These are phyloP conservation scores for Parachlorella kessleri DNA, from an alignment of 139 green algal species.

Conservation along the genomic window DNA sequence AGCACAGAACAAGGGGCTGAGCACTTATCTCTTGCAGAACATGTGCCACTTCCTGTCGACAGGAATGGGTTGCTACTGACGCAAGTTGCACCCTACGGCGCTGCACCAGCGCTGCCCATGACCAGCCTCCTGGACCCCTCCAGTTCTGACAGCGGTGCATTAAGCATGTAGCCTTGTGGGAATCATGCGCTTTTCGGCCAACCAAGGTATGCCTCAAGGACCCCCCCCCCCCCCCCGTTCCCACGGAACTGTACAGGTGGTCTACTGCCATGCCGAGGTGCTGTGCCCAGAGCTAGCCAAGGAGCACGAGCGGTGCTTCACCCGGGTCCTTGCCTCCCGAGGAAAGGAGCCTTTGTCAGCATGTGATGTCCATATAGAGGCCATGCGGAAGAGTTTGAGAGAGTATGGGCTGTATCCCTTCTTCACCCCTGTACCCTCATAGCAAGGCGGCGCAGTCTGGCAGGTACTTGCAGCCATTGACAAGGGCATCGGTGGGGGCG, in stretches of 20 bases:
- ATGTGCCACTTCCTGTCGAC: background rate
- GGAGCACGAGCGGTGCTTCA: slow-evolving; percentile 28
- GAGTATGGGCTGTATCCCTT: slow-evolving; percentile 3
- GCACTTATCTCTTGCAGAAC: background rate
- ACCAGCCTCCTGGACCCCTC: background rate
- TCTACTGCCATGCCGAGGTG: slow-evolving; percentile 35
- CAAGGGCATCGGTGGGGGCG: too few relatives aligned
- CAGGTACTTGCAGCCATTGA: too few relatives aligned
- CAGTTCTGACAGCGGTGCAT: background rate
- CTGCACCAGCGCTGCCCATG: too few relatives aligned
- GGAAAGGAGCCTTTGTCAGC: slow-evolving; percentile 21
- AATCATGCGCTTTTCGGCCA: too few relatives aligned
- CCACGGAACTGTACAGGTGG: too few relatives aligned
- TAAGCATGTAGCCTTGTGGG: too few relatives aligned
- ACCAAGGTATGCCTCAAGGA: too few relatives aligned
- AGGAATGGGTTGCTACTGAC: too few relatives aligned
- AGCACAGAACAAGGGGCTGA: background rate
- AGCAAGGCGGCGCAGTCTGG: too few relatives aligned
- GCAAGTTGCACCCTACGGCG: too few relatives aligned
- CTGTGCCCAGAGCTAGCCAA: slow-evolving; percentile 17
- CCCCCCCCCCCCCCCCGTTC: too few relatives aligned
- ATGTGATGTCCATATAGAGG: slow-evolving; percentile 19
- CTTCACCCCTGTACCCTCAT: too few relatives aligned
- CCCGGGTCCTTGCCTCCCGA: slow-evolving; percentile 23
- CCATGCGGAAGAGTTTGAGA: slow-evolving; percentile 24